Percentiles rank a stretch among this genome's conserved stretches.
These are phyloP conservation scores for Pythium oligandrum DNA, from an alignment of 352 stramenopile species.

Conservation along the genomic window DNA sequence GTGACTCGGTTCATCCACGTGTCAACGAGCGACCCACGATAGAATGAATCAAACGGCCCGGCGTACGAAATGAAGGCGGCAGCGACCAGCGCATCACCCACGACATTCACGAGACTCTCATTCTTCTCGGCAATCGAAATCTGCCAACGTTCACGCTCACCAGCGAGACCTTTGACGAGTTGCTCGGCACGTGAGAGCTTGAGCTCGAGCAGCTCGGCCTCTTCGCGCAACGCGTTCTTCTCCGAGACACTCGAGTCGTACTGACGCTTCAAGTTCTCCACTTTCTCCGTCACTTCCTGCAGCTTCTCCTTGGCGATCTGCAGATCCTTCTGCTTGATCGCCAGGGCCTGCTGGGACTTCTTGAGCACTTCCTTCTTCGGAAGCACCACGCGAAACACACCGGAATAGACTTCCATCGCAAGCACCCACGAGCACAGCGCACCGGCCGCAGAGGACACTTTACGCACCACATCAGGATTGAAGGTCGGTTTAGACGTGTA, in stretches of 20 bases:
- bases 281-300: conserved; percentile 89
- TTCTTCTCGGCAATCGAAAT: conserved; percentile 89
- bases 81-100: conserved; percentile 91
- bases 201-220: conserved; percentile 89
- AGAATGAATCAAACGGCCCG: conserved; percentile 92
- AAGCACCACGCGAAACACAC: conserved; percentile 84
- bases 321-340: conserved; percentile 85
- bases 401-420: conserved; percentile 89
- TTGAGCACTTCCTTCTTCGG: conserved; percentile 90
- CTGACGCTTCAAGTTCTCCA: conserved; percentile 86
- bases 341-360: conserved; percentile 79
- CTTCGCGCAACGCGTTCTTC: conserved; percentile 91
- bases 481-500: conserved; percentile 86
- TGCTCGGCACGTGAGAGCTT: conserved; percentile 93
- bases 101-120: conserved; percentile 81
- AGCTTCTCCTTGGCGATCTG: conserved; percentile 88
- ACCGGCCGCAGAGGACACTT: conserved; percentile 85
- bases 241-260: conserved; percentile 92
- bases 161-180: conserved; percentile 91
- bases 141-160: conserved; percentile 93
- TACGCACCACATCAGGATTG: conserved; percentile 86
- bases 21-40: conserved; percentile 76
- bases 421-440: conserved; percentile 90
- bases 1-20: conserved; percentile 89
- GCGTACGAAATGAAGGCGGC: conserved; percentile 95